Percentiles rank a stretch among this genome's conserved stretches.
Evolutionary conservation across 2,329 filamentous ascomycete species (phyloP).

Genomic region (Fusarium newnesense): DNA sequence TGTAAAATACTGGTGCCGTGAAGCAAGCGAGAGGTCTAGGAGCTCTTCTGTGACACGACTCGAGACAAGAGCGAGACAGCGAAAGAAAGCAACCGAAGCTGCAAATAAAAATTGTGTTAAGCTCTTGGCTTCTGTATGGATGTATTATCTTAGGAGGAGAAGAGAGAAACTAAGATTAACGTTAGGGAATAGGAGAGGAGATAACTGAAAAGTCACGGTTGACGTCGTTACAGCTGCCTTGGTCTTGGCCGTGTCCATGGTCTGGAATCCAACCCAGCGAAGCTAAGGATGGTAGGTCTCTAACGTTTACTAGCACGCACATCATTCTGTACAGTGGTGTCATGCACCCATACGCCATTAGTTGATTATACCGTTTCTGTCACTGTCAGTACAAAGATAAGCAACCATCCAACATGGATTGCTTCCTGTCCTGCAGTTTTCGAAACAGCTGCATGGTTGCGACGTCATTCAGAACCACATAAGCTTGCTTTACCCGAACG

Average conservation of each 20-base stretch:
- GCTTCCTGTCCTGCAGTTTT: slow-evolving; percentile 26
- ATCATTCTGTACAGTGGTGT: slow-evolving; percentile 36
- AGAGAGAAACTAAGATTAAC: not conserved
- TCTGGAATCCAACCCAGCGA: slow-evolving; percentile 24
- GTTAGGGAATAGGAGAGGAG: slow-evolving; percentile 7
- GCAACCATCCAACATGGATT: slow-evolving; percentile 13
- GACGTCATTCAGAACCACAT: slow-evolving; percentile 40
- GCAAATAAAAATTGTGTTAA: not conserved
- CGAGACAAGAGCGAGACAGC: slow-evolving; percentile 41
- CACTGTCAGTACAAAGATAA: slow-evolving; percentile 7
- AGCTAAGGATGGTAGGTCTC: slow-evolving; percentile 1
- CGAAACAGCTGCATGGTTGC: slow-evolving; percentile 33
- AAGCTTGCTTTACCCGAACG: slow-evolving; percentile 39
- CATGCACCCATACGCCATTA: slow-evolving; percentile 28
- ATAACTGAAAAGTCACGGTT: slow-evolving; percentile 15
- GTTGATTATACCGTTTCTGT: slow-evolving; percentile 9
- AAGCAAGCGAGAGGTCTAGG: slow-evolving; percentile 25
- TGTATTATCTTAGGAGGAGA: slow-evolving; percentile 1
- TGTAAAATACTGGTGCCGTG: slow-evolving; percentile 8
- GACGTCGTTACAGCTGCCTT: slow-evolving; percentile 32
- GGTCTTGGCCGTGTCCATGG: slow-evolving; percentile 16
- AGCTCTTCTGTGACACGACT: slow-evolving; percentile 39
- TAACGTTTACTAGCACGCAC: slow-evolving; percentile 19
- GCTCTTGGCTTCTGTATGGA: slow-evolving; percentile 26
- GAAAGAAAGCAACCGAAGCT: not conserved